These are phyloP conservation scores for Hypholoma fasciculare DNA, from an alignment of 768 basidiomycete species.

Conservation along the genomic window DNA sequence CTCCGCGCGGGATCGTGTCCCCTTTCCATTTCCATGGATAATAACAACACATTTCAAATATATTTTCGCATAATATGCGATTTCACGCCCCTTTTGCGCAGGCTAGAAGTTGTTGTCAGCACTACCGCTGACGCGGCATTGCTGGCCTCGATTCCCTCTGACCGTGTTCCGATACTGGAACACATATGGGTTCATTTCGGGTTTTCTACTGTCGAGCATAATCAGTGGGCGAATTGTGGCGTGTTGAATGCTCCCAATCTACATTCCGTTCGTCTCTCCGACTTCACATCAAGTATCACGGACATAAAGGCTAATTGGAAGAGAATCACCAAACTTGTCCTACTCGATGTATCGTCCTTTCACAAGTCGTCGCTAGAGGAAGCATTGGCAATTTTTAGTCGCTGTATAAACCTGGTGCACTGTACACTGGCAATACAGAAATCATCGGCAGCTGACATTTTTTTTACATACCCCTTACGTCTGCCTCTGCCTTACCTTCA, in stretches of 20 bases:
- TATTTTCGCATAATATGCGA: conserved; percentile 1
- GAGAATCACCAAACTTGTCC: conserved; percentile 1
- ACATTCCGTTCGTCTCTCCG: not conserved
- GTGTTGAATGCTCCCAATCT: conserved; percentile 3
- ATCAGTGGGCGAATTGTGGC: not conserved
- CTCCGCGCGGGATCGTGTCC: conserved; percentile 4
- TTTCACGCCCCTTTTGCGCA: conserved; percentile 3
- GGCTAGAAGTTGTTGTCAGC: not conserved
- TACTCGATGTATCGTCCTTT: not conserved
- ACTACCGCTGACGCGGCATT: not conserved
- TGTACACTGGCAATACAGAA: conserved; percentile 1
- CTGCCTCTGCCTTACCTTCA: conserved; percentile 8
- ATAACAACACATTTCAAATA: not conserved
- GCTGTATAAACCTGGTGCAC: conserved; percentile 5
- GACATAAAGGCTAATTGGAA: not conserved
- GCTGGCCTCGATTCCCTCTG: not conserved
- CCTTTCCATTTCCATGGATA: conserved; percentile 9
- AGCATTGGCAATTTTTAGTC: not conserved
- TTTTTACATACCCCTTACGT: not conserved
- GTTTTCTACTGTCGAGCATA: not conserved
- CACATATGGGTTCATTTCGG: not conserved
- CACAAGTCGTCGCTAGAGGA: not conserved
- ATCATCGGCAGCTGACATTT: not conserved
- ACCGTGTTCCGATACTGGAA: conserved; percentile 5
- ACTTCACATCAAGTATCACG: not conserved